Evolutionary conservation across 352 stramenopile genomes (phyloP).

Genomic region (Globisporangium parvum): DNA sequence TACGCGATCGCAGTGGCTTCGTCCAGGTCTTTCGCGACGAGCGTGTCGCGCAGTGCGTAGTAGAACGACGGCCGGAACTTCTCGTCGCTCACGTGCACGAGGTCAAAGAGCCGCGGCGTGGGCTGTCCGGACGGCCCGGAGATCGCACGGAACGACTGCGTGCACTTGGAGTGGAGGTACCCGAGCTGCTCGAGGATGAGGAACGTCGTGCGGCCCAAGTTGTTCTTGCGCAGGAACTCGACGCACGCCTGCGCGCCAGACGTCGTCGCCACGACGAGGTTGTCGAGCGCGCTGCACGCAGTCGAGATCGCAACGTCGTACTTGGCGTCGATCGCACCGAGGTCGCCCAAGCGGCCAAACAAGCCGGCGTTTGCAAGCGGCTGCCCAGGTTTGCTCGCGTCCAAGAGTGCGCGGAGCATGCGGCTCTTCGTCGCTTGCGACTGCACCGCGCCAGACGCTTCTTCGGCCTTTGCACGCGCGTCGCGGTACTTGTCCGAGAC

Average conservation of each 20-base stretch:
- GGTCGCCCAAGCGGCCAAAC: constrained; percentile 94
- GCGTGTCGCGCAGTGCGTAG: constrained; percentile 94
- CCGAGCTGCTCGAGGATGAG: constrained; percentile 97
- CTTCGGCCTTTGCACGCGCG: constrained; percentile 72
- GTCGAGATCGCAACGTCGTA: constrained; percentile 99
- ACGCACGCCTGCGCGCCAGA: constrained; percentile 94
- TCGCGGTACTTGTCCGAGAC: constrained; percentile 55
- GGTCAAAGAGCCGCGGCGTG: constrained; percentile 81
- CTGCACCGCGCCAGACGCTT: constrained; percentile 56
- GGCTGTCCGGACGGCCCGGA: constrained; percentile 36
- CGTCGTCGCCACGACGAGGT: constrained; percentile 97
- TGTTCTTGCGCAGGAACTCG: constrained; percentile 92
- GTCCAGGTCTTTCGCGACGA: constrained; percentile 96
- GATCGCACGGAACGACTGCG: constrained; percentile 55
- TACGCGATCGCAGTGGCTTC: constrained; percentile 86
- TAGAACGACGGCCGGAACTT: constrained; percentile 94
- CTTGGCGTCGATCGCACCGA: constrained; percentile 93
- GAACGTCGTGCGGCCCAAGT: constrained; percentile 95
- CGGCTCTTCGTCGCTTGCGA: constrained; percentile 65
- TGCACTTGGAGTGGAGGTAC: constrained; percentile 66
- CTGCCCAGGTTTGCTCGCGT: constrained; percentile 86
- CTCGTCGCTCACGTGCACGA: constrained; percentile 84
- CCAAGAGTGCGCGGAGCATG: constrained; percentile 88
- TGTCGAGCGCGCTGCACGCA: constrained; percentile 93
- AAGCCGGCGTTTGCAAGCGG: constrained; percentile 91